These are phyloP conservation scores for Quercus tomentella DNA, from an alignment of 331 rosid genomes.

Conservation along the genomic window DNA sequence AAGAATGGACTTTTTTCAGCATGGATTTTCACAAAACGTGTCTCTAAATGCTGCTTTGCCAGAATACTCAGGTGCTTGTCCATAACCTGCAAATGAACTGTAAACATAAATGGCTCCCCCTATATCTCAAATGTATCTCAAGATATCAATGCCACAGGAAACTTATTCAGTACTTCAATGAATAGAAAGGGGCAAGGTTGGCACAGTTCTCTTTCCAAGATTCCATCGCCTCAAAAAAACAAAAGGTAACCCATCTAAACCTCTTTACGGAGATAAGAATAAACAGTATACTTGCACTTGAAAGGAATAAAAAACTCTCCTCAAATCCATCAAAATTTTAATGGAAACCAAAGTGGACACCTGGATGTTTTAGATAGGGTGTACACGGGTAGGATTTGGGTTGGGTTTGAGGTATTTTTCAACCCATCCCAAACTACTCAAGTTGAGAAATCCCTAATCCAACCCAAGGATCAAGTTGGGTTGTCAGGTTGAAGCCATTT, in stretches of 20 bases:
- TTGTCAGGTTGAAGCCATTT: too few species aligned
- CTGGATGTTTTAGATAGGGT: too few species aligned
- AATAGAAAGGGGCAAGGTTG: not conserved
- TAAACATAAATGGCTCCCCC: constrained; percentile 16
- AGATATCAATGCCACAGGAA: not conserved
- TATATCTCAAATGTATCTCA: not conserved
- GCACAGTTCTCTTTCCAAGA: not conserved
- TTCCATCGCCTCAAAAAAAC: not conserved
- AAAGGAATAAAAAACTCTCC: not conserved
- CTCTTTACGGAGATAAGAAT: not conserved
- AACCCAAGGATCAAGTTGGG: too few species aligned
- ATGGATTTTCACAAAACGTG: constrained; percentile 74
- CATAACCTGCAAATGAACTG: constrained; percentile 57
- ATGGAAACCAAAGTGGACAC: too few species aligned
- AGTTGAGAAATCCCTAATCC: too few species aligned
- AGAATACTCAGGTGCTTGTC: constrained; percentile 78
- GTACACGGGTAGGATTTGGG: too few species aligned
- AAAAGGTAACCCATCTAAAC: not conserved
- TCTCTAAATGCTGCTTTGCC: constrained; percentile 89
- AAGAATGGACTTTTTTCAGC: constrained; percentile 97
- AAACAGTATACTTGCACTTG: not conserved
- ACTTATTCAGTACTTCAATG: not conserved
- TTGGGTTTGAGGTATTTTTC: too few species aligned
- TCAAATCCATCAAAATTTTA: too few species aligned
- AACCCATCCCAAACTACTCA: too few species aligned